phyloP scores from a whole-genome alignment of 257 asterid genomes.

The Eustoma russellianum region DNA sequence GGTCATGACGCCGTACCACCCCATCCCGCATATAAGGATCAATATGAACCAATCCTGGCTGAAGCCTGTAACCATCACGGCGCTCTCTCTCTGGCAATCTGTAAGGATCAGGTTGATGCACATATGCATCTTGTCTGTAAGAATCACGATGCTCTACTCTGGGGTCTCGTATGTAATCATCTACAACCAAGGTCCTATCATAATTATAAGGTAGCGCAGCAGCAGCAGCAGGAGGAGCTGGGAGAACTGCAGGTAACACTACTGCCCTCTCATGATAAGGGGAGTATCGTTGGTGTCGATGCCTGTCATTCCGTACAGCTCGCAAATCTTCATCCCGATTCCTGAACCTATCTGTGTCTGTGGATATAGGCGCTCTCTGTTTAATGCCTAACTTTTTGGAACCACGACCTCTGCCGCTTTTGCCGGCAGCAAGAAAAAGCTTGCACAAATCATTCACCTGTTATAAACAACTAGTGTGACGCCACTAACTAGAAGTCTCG shows the following conservation, averaged over 20 bases:
- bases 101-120: constrained; percentile 21
- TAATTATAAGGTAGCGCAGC: constrained; percentile 29
- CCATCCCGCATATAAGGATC: constrained; percentile 15
- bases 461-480: too few relatives aligned
- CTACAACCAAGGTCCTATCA: constrained; percentile 31
- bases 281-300: constrained; percentile 20
- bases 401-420: constrained; percentile 6
- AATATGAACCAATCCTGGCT: constrained; percentile 1
- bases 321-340: constrained; percentile 21
- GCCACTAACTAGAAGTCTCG: too few relatives aligned
- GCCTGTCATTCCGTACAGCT: constrained; percentile 25
- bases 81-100: too few relatives aligned
- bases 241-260: constrained; percentile 18
- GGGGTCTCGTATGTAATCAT: constrained; percentile 24
- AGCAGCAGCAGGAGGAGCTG: constrained; percentile 10
- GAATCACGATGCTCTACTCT: constrained; percentile 20
- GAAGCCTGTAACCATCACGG: too few relatives aligned
- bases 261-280: constrained; percentile 33
- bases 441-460: constrained; percentile 48
- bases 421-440: constrained; percentile 39
- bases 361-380: constrained; percentile 16
- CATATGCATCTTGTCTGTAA: constrained; percentile 17
- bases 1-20: constrained; percentile 8
- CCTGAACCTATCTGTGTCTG: constrained; percentile 9
- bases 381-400: constrained; percentile 16